A percentile compares a stretch with the other conserved stretches of the same genome.
Conservation (phyloP, 176 grass and related monocot genomes). For the Avena insularis region DNA sequence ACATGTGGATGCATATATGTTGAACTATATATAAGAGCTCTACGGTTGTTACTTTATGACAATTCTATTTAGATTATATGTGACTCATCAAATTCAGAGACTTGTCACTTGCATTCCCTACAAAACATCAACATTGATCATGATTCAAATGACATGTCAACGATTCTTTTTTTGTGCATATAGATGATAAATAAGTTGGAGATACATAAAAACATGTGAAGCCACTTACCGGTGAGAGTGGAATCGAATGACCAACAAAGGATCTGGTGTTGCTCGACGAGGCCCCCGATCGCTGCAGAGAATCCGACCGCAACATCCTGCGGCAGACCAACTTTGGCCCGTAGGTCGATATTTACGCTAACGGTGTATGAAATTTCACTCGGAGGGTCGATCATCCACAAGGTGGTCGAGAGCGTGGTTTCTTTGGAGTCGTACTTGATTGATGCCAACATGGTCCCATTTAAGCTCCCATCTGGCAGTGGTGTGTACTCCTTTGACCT, state of each 20-base stretch:
- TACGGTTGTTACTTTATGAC: too few relatives aligned
- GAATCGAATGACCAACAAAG: conserved; percentile 53
- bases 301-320: conserved; percentile 46
- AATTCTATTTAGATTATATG: too few relatives aligned
- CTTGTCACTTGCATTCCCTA: too few relatives aligned
- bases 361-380: background rate
- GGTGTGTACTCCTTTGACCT: background rate
- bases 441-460: background rate
- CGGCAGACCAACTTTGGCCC: background rate
- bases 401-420: background rate
- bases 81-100: too few relatives aligned
- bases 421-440: background rate
- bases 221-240: background rate
- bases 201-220: background rate
- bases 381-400: conserved; percentile 7
- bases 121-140: too few relatives aligned
- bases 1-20: too few relatives aligned
- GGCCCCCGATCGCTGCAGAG: conserved; percentile 45
- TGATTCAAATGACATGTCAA: too few relatives aligned
- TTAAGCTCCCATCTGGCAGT: background rate
- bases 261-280: conserved; percentile 40
- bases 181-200: background rate
- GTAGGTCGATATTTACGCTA: conserved; percentile 24
- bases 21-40: too few relatives aligned
- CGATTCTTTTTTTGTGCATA: too few relatives aligned